A percentile compares a stretch with the other conserved stretches of the same genome.
Evolutionary conservation across 2,329 filamentous ascomycete genomes (phyloP).

Genomic region (Penicillium frequentans): DNA sequence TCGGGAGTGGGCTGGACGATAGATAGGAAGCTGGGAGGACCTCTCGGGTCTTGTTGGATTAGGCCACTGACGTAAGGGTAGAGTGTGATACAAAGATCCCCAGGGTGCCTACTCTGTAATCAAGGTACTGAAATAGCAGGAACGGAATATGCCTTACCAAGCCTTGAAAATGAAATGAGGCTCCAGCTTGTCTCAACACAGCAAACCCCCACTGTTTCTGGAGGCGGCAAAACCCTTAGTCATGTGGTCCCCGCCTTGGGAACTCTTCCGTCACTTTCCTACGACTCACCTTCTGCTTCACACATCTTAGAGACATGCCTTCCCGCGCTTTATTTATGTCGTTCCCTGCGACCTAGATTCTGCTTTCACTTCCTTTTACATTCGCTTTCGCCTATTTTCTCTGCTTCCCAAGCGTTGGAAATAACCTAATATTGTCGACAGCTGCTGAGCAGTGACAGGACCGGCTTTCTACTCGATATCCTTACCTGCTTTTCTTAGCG

Average conservation of each 20-base stretch:
- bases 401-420: constrained; percentile 25
- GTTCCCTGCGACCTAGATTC: constrained; percentile 11
- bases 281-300: constrained; percentile 1
- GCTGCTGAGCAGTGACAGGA: constrained; percentile 36
- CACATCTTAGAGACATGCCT: constrained; percentile 11
- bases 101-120: neutral
- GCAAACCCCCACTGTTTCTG: constrained; percentile 7
- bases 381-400: constrained; percentile 12
- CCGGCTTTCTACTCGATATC: constrained; percentile 19
- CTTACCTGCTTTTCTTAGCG: constrained; percentile 24
- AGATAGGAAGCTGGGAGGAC: constrained; percentile 1
- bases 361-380: constrained; percentile 1
- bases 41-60: neutral
- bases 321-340: constrained; percentile 5
- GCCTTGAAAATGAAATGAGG: neutral
- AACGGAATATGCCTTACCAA: too few relatives aligned
- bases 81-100: neutral
- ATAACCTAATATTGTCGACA: constrained; percentile 28
- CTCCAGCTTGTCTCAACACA: neutral
- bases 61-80: neutral
- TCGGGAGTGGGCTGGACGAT: constrained; percentile 2
- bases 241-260: constrained; percentile 15
- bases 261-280: constrained; percentile 17
- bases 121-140: neutral
- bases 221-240: constrained; percentile 25